Evolutionary conservation across 2,329 filamentous ascomycete genomes (phyloP), one percentile per base, ranked within the genome.

Genomic region (Amylocarpus encephaloides): DNA sequence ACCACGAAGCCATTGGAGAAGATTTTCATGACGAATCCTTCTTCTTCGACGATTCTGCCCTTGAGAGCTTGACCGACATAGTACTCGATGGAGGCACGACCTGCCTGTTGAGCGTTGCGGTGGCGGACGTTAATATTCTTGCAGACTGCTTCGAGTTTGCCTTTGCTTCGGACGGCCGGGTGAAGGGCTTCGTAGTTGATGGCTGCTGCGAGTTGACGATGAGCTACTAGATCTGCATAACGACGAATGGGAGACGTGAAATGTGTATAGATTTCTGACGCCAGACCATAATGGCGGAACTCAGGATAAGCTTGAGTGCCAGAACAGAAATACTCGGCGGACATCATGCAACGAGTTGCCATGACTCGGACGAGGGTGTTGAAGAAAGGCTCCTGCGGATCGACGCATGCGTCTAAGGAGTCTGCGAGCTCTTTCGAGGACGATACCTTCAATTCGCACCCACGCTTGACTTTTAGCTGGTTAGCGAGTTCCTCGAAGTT

Each of bases 281-380:
- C 94, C 33, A 98, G 83, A 59, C 93, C 93, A 69, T 98, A 98
- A 72, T 98, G 94, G 46, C 89, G 82, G 77, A 95, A 98, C 67
- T 97, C 93, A 0, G 89, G 86, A 67, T 93, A 92, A 0, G 91
- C 82, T 67, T 96, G 90, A 6, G 90, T 91, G 53, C 93, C 93
- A 0, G 92, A 88, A 71, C 88, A 93, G 71, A 98, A 98, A 72
- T 98, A 98, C 71, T 98, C 93, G 55, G 93, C 93, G 48, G 89
- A 93, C 77, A 95, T 95, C 93, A 98, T 98, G 78, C 93, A 98
- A 18, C 93, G 85, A 7, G 93, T 98, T 9, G 93, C 93, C 74
- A 98, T 87, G 71, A 98, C 95, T 66, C 93, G 88, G 60, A 98
- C 85, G 19, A 98, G 82, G 2, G 92, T 98, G 77, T 98, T 98